Evolutionary conservation across 2,329 filamentous ascomycete species (phyloP), one percentile per base, ranked within the genome.

Genomic region (Cordyceps cicadae): DNA sequence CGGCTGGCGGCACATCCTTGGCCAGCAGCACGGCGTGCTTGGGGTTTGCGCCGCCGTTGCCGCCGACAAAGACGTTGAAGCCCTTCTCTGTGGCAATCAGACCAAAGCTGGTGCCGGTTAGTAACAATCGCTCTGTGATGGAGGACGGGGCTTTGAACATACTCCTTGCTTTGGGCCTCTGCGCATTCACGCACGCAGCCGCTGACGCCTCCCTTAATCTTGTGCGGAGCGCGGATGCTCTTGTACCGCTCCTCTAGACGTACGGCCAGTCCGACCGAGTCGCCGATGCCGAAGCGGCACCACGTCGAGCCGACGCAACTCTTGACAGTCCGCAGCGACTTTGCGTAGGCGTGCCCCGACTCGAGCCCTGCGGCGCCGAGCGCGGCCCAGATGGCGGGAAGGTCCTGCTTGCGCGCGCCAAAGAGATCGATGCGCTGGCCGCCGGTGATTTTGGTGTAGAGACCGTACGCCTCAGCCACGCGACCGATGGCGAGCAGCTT

Each of bases 351-450:
- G 70, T 96, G 91, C 0, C 92, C 92, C 63, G 87, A 91, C 73
- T 96, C 92, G 87, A 96, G 88, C 21, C 92, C 92, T 1, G 88
- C 92, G 60, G 89, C 86, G 9, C 95, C 83, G 3, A 96, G 80
- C 66, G 86, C 83, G 49, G 83, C 82, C 92, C 92, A 96, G 67
- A 96, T 96, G 15, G 81, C 81, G 2, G 89, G 79, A 19, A 96
- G 79, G 71, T 96, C 90, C 65, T 94, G 88, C 75, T 95, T 96
- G 74, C 86, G 87, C 0, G 92, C 92, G 46, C 92, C 92, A 69
- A 96, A 96, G 86, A 96, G 84, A 72, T 96, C 92, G 69, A 96
- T 96, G 60, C 92, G 85, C 74, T 96, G 92, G 1, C 89, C 92
- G 60, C 92, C 92, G 0, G 92, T 96, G 70, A 96, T 95, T 75